phyloP scores from a whole-genome alignment of 1,284 basidiomycete genomes.

The Volvariella surrecta region DNA sequence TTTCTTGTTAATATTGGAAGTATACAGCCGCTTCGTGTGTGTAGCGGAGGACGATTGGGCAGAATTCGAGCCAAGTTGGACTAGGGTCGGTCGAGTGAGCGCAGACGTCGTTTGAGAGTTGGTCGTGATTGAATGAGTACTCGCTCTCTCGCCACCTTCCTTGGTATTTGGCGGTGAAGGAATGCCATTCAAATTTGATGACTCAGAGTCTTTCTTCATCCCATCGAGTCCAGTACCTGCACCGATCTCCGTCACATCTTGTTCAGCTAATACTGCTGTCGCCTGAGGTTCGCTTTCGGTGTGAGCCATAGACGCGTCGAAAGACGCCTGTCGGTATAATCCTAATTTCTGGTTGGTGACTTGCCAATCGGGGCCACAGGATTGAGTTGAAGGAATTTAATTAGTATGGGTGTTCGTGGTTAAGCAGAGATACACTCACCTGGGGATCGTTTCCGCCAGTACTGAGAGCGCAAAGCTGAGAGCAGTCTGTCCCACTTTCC shows the following conservation, averaged over 20 bases:
- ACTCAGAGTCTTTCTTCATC: not conserved
- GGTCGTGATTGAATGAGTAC: not conserved
- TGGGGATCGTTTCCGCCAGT: constrained; percentile 26
- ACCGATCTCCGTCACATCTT: constrained; percentile 26
- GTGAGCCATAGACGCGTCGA: constrained; percentile 73
- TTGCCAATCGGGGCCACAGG: not conserved
- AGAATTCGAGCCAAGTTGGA: constrained; percentile 28
- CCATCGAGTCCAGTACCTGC: constrained; percentile 13
- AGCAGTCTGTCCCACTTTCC: constrained; percentile 10
- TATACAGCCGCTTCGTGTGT: constrained; percentile 78
- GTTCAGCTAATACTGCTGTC: constrained; percentile 34
- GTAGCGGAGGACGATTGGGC: constrained; percentile 26
- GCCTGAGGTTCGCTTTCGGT: constrained; percentile 37
- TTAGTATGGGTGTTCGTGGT: not conserved
- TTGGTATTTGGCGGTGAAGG: constrained; percentile 6
- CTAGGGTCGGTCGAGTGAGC: constrained; percentile 29
- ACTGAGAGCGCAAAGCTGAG: constrained; percentile 22
- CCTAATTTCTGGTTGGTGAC: constrained; percentile 8
- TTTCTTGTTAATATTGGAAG: constrained; percentile 89
- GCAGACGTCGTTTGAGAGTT: not conserved
- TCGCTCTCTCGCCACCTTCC: constrained; percentile 7
- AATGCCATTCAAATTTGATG: not conserved
- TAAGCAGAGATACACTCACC: constrained; percentile 14
- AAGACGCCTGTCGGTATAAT: constrained; percentile 40
- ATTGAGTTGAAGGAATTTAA: not conserved